These are phyloP conservation scores for Pseudoturritis turrita DNA, from an alignment of 345 rosid species.

Conservation along the genomic window DNA sequence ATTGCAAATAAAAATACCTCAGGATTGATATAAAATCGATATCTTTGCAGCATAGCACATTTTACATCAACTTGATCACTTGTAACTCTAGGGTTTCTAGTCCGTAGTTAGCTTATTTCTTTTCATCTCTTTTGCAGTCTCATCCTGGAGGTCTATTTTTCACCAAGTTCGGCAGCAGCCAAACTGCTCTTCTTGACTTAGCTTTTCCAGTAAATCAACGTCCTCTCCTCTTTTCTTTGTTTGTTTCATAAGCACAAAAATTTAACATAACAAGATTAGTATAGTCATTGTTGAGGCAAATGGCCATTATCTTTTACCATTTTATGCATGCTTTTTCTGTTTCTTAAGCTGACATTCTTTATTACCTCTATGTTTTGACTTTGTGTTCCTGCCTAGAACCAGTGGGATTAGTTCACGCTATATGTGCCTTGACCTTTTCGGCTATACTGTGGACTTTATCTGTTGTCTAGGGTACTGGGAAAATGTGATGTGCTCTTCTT, in stretches of 20 bases:
- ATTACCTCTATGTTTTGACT: not conserved
- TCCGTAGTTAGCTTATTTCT: not conserved
- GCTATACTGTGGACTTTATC: not conserved
- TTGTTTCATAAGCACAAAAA: not conserved
- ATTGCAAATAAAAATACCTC: not conserved
- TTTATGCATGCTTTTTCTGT: not conserved
- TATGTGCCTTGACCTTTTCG: not conserved
- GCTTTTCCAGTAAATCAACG: slow-evolving; percentile 63
- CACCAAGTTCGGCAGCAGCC: slow-evolving; percentile 81
- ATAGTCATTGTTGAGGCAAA: not conserved
- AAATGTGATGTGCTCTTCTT: not conserved
- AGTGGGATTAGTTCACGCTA: not conserved
- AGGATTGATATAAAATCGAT: not conserved
- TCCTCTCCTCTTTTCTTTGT: not conserved
- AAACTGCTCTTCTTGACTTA: slow-evolving; percentile 83
- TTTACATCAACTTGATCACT: not conserved
- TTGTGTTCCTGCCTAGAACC: not conserved
- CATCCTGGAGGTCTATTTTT: slow-evolving; percentile 86
- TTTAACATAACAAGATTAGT: not conserved
- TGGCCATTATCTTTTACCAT: not conserved
- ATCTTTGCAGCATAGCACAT: not conserved
- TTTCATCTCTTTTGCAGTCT: slow-evolving; percentile 53
- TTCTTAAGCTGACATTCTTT: not conserved
- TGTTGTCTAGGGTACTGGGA: not conserved
- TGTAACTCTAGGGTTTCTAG: not conserved